Evolutionary conservation across 192 early-diverging fungal genomes (phyloP), one percentile per base, ranked within the genome.

Genomic region (Umbelopsis ramanniana): DNA sequence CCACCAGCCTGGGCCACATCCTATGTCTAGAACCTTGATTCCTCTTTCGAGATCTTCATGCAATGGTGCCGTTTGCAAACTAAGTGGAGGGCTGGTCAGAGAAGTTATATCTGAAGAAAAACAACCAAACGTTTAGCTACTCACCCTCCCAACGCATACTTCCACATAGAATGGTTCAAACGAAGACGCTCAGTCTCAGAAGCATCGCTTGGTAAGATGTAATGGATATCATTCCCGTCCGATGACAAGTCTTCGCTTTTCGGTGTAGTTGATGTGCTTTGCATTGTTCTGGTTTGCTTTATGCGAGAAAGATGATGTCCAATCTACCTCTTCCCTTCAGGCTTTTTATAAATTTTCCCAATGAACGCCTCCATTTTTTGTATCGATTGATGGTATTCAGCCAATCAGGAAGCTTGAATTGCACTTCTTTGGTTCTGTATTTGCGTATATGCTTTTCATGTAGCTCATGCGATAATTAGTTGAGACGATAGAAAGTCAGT

Each of bases 1-100:
- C 79, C 79, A 80, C 60, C 67, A 76, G 14, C 79, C 79, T 22
- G 79, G 74, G 9, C 79, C 79, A 73, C 79, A 80, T 0, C 79
- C 79, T 19, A 80, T 57, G 26, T 80, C 79, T 10, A 80, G 50
- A 6, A 80, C 75, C 52, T 68, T 40, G 35, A 76, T 70, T 8
- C 79, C 79, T 29, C 55, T 52, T 35, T 50, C 48, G 33, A 81
- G 24, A 11, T 55, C 23, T 10, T 81, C 75, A 15, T 81, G 72
- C 0, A 81, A 21, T 17, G 72, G 72, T 14, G 72, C 67, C 1
- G 74, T 73, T 48, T 67, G 74, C 19, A 79, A 55, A 24, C 75
- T 74, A n/a, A 29, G 2, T 38, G 17, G 8, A 6, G 26, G 8
- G 21, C 29, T 11, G 24, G 53, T 55, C 1, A 26, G 9, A 22